phyloP scores from a whole-genome alignment of 352 stramenopile genomes.

The Thalassiosira livingstoniorum region DNA sequence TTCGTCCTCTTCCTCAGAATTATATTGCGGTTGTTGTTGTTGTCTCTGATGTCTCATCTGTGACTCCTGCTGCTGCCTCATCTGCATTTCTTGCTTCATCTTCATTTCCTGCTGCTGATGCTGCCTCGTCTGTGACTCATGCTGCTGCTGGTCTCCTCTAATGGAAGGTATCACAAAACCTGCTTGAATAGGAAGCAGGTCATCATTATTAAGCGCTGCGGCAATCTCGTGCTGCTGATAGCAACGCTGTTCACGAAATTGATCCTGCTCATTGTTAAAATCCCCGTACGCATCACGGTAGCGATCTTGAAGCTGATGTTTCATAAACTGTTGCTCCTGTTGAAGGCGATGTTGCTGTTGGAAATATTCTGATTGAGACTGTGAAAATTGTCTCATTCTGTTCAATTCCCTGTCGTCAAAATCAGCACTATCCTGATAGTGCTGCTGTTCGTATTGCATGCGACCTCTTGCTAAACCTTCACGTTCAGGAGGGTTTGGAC shows the following conservation, averaged over 20 bases:
- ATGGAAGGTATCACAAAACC: conserved; percentile 49
- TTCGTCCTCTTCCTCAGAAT: conserved; percentile 14
- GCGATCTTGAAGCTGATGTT: background rate
- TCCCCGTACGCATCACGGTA: background rate
- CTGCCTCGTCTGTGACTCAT: background rate
- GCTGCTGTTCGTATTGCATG: conserved; percentile 25
- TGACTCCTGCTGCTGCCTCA: conserved; percentile 1
- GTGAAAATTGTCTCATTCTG: conserved; percentile 6
- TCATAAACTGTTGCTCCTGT: conserved; percentile 1
- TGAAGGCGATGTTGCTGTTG: background rate
- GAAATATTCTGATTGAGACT: background rate
- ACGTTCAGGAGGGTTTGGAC: conserved; percentile 47
- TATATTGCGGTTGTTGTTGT: conserved; percentile 26
- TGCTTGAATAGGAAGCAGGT: conserved; percentile 27
- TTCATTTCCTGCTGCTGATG: conserved; percentile 16
- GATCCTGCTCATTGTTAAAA: background rate
- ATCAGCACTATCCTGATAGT: conserved; percentile 14
- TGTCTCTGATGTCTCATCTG: conserved; percentile 7
- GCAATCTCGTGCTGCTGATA: conserved; percentile 22
- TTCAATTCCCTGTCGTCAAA: background rate
- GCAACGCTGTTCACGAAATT: conserved; percentile 12
- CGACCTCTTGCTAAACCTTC: conserved; percentile 36
- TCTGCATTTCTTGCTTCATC: conserved; percentile 9
- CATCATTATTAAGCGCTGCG: conserved; percentile 33
- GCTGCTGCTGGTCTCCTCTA: background rate